phyloP scores from a whole-genome alignment of 345 rosid species.

The Microcos paniculata region DNA sequence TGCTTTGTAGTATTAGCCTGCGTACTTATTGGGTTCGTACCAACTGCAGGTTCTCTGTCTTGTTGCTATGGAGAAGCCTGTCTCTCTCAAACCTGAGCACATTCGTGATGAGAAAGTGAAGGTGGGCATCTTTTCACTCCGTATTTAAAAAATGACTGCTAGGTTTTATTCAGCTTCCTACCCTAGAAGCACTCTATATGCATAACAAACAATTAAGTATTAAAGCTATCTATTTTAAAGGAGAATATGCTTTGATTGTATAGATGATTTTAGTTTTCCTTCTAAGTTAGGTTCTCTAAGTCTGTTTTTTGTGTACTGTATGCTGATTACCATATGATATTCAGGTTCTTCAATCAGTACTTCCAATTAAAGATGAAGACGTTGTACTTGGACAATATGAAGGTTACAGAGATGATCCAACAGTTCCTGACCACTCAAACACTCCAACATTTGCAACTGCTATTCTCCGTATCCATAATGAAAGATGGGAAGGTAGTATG shows the following conservation, averaged over 20 bases:
- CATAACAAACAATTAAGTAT: not conserved
- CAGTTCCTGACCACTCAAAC: slow-evolving; percentile 89
- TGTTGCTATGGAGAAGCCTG: slow-evolving; percentile 95
- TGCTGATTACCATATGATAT: slow-evolving; percentile 23
- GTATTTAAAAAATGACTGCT: not conserved
- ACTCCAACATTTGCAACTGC: slow-evolving; percentile 94
- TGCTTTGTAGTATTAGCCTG: not conserved
- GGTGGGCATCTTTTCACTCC: slow-evolving; percentile 38
- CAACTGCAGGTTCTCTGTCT: slow-evolving; percentile 81
- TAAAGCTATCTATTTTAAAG: not conserved
- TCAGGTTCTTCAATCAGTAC: slow-evolving; percentile 94
- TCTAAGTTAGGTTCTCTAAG: not conserved
- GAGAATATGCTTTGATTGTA: slow-evolving; percentile 1
- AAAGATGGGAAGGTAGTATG: slow-evolving; percentile 96
- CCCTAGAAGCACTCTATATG: not conserved
- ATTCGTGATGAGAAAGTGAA: slow-evolving; percentile 99
- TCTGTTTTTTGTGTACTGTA: slow-evolving; percentile 8
- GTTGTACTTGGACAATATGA: slow-evolving; percentile 95
- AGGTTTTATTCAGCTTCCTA: slow-evolving; percentile 1
- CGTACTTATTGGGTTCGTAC: slow-evolving; percentile 10
- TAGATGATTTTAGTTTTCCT: slow-evolving; percentile 3
- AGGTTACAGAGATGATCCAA: slow-evolving; percentile 90
- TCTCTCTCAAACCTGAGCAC: slow-evolving; percentile 88
- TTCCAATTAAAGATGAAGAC: slow-evolving; percentile 88
- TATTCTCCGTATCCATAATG: slow-evolving; percentile 81